Percentiles rank a stretch among this genome's conserved stretches.
Conservation (phyloP, 257 asterid species). For the Ocimum tenuiflorum region DNA sequence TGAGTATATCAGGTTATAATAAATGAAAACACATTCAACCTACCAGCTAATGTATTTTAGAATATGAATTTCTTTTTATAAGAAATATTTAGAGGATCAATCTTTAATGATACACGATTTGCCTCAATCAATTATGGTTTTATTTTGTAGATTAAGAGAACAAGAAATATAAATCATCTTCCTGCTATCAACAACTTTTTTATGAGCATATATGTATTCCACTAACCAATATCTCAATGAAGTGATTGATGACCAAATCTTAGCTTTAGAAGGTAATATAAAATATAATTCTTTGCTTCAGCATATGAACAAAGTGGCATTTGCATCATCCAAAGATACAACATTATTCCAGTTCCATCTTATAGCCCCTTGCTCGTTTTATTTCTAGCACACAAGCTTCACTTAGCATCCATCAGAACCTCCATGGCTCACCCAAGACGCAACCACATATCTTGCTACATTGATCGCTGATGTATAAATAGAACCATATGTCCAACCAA, state of each 20-base stretch:
- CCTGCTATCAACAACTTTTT: background rate
- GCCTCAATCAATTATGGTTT: background rate
- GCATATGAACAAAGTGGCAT: background rate
- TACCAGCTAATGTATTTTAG: background rate
- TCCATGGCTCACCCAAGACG: background rate
- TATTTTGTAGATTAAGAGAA: conserved; percentile 2
- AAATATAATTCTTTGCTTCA: background rate
- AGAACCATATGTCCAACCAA: background rate
- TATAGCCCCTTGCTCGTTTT: conserved; percentile 7
- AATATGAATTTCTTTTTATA: background rate
- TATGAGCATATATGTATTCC: background rate
- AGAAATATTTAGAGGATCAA: background rate
- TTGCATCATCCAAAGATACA: conserved; percentile 6
- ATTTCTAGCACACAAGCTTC: background rate
- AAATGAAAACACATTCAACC: background rate
- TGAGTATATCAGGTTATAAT: background rate
- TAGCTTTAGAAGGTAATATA: too few species aligned
- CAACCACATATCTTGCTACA: background rate
- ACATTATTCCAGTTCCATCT: background rate
- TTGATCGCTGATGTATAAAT: background rate
- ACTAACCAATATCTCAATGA: background rate
- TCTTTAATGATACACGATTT: background rate
- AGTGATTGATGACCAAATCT: background rate
- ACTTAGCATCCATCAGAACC: background rate
- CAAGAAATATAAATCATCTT: background rate